Evolutionary conservation across 257 asterid species (phyloP).

Genomic region (Hygrophila difformis): DNA sequence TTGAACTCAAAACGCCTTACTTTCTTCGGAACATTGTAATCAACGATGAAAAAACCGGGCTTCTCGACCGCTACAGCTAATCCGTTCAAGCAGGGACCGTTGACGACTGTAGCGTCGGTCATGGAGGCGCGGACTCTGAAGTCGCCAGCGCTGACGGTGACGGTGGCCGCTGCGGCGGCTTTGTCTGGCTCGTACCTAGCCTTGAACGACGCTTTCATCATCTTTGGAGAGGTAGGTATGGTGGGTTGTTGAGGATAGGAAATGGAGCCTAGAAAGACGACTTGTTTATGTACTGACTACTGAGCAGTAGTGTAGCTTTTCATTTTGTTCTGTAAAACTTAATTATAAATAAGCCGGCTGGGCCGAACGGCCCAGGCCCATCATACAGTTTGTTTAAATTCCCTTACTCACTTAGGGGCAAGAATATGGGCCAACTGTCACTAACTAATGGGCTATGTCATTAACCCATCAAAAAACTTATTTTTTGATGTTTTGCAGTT

Average conservation of each 20-base stretch:
- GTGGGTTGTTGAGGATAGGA: neutral
- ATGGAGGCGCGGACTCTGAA: constrained; percentile 76
- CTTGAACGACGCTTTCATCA: constrained; percentile 78
- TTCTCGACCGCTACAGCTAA: constrained; percentile 67
- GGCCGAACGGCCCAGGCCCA: no score
- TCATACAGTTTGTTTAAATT: no score
- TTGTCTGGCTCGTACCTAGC: constrained; percentile 70
- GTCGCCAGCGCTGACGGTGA: constrained; percentile 81
- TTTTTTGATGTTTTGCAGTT: no score
- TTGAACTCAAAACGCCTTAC: constrained; percentile 22
- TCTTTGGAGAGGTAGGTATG: neutral
- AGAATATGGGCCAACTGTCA: no score
- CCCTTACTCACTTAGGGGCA: no score
- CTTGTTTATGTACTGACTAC: no score
- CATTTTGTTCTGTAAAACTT: no score
- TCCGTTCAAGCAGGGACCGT: constrained; percentile 85
- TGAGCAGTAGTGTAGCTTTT: no score
- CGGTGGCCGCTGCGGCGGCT: constrained; percentile 61
- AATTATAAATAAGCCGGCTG: no score
- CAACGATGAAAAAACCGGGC: constrained; percentile 83
- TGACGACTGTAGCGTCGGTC: constrained; percentile 81
- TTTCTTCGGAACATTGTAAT: constrained; percentile 80
- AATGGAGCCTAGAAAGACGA: no score
- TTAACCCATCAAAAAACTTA: no score
- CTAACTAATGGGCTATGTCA: no score